These are phyloP conservation scores for Dactylellina sp. DNA, from an alignment of 2,329 filamentous ascomycete species.

Conservation along the genomic window DNA sequence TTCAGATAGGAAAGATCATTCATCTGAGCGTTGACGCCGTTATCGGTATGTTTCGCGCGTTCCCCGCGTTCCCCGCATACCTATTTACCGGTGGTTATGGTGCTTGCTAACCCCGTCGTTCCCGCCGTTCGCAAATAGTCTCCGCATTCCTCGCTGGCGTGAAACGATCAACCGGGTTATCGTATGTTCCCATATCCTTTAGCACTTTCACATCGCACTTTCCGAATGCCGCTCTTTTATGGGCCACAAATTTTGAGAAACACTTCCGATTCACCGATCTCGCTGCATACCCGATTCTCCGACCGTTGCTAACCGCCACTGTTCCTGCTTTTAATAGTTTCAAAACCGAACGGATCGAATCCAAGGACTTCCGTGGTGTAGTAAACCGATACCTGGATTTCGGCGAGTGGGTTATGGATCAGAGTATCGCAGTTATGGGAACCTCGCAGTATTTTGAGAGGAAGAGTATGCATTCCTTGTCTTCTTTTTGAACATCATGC, in stretches of 20 bases:
- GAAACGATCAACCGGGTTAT: conserved; percentile 95
- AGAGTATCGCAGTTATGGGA: conserved; percentile 90
- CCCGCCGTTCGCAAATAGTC: conserved; percentile 67
- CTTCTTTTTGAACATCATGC: not conserved
- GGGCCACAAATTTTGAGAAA: conserved; percentile 10
- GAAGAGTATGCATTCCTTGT: conserved; percentile 64
- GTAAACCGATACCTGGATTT: conserved; percentile 88
- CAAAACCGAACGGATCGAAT: conserved; percentile 81
- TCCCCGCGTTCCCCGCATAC: conserved; percentile 24
- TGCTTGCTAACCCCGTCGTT: conserved; percentile 2
- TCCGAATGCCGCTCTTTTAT: not conserved
- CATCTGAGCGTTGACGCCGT: conserved; percentile 98
- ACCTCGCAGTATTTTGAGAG: conserved; percentile 92
- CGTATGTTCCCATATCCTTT: conserved; percentile 74
- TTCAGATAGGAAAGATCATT: conserved; percentile 88
- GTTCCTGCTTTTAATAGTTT: conserved; percentile 72
- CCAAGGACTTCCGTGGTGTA: conserved; percentile 88
- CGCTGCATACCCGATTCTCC: conserved; percentile 61
- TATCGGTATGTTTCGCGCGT: conserved; percentile 73
- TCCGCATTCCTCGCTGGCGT: conserved; percentile 97
- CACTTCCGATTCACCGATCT: conserved; percentile 56
- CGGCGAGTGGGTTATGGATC: conserved; percentile 98
- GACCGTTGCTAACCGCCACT: conserved; percentile 65
- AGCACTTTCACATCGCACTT: conserved; percentile 8
- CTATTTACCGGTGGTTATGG: conserved; percentile 52